Percentiles rank a stretch among this genome's conserved stretches.
phyloP scores from a whole-genome alignment of 257 asterid genomes.

The Rhazya stricta region DNA sequence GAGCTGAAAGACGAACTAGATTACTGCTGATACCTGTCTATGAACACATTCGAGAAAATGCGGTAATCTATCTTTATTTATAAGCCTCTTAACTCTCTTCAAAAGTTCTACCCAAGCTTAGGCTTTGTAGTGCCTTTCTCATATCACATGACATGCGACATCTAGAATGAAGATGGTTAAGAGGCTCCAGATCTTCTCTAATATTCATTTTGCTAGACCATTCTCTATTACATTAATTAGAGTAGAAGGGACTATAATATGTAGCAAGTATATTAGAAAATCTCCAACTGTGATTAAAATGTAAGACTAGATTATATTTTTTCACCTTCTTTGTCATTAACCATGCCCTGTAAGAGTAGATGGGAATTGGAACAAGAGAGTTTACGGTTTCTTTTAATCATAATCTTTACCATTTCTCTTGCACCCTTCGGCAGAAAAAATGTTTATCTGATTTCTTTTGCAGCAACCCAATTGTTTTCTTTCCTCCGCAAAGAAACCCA shows the following conservation, averaged over 20 bases:
- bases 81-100: neutral
- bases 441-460: neutral
- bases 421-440: too few species aligned
- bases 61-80: neutral
- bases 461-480: too few species aligned
- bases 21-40: neutral
- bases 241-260: too few species aligned
- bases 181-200: too few species aligned
- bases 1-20: conserved; percentile 9
- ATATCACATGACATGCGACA: neutral
- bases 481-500: neutral
- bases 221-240: too few species aligned
- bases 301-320: too few species aligned
- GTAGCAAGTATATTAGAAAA: too few species aligned
- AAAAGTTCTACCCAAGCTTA: too few species aligned
- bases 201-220: too few species aligned
- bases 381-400: too few species aligned
- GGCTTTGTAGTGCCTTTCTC: too few species aligned
- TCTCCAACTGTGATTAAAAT: too few species aligned
- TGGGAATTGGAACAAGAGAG: neutral
- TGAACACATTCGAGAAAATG: neutral
- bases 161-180: neutral
- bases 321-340: neutral
- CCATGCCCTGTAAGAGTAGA: neutral
- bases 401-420: neutral